Conservation (phyloP, 192 early-diverging fungal species). For the Blastocladiella britannica region DNA sequence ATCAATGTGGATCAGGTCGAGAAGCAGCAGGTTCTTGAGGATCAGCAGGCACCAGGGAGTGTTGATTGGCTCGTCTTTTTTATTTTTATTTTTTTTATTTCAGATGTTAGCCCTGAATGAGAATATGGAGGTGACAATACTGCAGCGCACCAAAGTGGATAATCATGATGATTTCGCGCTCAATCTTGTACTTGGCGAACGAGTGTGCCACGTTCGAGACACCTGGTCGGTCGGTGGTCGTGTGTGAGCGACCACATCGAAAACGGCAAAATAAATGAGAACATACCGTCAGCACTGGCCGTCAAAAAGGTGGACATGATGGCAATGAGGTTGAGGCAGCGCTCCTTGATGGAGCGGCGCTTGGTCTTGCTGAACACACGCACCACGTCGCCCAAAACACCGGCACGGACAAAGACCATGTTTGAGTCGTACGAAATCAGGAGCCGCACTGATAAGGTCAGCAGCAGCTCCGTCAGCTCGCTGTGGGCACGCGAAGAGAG, state of each 20-base stretch:
- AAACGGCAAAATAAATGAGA: too few relatives aligned
- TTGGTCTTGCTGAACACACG: neutral
- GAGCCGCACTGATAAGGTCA: neutral
- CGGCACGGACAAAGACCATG: neutral
- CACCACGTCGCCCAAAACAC: neutral
- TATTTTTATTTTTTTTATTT: too few relatives aligned
- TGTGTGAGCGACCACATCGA: too few relatives aligned
- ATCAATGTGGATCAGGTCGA: neutral
- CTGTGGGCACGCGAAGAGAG: neutral
- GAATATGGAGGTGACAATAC: too few relatives aligned
- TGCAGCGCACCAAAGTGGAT: too few relatives aligned
- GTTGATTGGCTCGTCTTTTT: neutral
- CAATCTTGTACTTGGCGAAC: neutral
- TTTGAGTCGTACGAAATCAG: neutral
- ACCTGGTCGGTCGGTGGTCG: too few relatives aligned
- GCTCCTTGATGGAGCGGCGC: neutral
- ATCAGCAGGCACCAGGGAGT: neutral
- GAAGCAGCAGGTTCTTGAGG: neutral
- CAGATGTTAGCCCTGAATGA: too few relatives aligned
- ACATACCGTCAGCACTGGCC: too few relatives aligned
- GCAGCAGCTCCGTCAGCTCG: neutral
- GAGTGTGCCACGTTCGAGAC: too few relatives aligned
- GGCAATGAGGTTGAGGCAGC: neutral
- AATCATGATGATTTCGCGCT: neutral
- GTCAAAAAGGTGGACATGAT: neutral